Evolutionary conservation across 2,329 filamentous ascomycete species (phyloP), one percentile per base, ranked within the genome.

Genomic region (Sclerotinia nivalis): DNA sequence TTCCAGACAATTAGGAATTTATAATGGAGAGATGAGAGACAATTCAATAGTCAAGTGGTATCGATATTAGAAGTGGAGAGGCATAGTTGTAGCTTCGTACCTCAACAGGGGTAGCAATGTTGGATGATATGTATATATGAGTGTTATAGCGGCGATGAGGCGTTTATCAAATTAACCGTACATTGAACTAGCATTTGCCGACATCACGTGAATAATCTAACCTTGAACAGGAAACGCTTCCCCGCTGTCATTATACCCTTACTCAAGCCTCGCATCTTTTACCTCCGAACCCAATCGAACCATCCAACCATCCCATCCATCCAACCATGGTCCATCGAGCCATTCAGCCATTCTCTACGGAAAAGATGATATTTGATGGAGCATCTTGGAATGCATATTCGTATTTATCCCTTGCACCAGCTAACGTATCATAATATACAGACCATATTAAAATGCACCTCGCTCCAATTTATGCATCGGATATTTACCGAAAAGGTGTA

Each of bases 361-460:
- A 15, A 43, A 43, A 43, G 40, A 43, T 40, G 12, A 3, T 34
- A 6, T 40, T 40, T 40, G 37, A 40, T 40, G 37, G 37, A 40
- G 37, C 37, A 40, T 40, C 31, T 56, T 6, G 13, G 22, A 37
- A 13, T 58, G 55, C 20, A 58, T 60, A 40, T 50, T 40, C 28
- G 15, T 22, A 52, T 62, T 66, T 54, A 31, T 62, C 45, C 66
- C 56, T 61, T 40, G 43, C 66, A 25, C 9, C n/a, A 50, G 7
- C 34, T 4, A 58, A 52, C 55, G 55, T 52, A 68, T 68, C 45
- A 68, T 28, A 60, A 61, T n/a, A 43, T 68, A 28, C 55, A 43
- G 18, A 61, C 4, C 12, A 40, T 47, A 65, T 65, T 28, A 43
- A 13, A 40, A 40, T 55, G 62, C 62, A 68, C 31, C 45, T 49